These are phyloP conservation scores for Trametes versicolor DNA, from an alignment of 1,284 basidiomycete species.

Conservation along the genomic window DNA sequence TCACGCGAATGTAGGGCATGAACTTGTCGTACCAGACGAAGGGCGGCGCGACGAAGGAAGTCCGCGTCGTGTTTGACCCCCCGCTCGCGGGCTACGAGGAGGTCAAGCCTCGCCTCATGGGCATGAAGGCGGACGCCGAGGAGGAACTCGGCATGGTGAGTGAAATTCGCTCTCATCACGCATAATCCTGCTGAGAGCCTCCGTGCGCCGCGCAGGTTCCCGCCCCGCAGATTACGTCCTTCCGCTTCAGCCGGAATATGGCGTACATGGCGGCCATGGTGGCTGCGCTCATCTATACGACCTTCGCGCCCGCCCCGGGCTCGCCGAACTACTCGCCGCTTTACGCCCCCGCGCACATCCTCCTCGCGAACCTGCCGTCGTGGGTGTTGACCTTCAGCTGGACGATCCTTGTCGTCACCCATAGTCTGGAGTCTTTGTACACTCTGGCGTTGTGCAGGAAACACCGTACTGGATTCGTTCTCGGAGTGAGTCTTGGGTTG, in stretches of 20 bases:
- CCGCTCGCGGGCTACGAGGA: constrained; percentile 78
- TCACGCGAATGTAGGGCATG: constrained; percentile 64
- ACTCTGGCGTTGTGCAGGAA: constrained; percentile 60
- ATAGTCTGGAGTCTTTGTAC: constrained; percentile 64
- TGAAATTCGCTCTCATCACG: constrained; percentile 14
- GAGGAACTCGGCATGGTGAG: constrained; percentile 79
- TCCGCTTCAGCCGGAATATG: constrained; percentile 53
- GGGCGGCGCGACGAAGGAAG: constrained; percentile 50
- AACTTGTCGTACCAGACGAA: constrained; percentile 68
- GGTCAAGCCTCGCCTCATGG: constrained; percentile 78
- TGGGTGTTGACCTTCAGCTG: constrained; percentile 44
- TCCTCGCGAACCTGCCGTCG: constrained; percentile 30
- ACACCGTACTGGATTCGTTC: constrained; percentile 60
- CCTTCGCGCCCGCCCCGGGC: constrained; percentile 47
- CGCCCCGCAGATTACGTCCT: constrained; percentile 67
- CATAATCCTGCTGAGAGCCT: background rate
- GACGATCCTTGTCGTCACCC: constrained; percentile 46
- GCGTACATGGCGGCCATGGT: constrained; percentile 38
- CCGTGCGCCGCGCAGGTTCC: constrained; percentile 56
- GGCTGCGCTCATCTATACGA: constrained; percentile 51
- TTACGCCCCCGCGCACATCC: constrained; percentile 35
- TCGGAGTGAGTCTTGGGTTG: constrained; percentile 57
- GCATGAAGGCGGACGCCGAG: constrained; percentile 79
- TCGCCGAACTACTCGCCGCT: constrained; percentile 27
- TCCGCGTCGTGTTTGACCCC: constrained; percentile 70